Conservation (phyloP, 805 yeast species). For the Saccharomycopsis fodiens region DNA sequence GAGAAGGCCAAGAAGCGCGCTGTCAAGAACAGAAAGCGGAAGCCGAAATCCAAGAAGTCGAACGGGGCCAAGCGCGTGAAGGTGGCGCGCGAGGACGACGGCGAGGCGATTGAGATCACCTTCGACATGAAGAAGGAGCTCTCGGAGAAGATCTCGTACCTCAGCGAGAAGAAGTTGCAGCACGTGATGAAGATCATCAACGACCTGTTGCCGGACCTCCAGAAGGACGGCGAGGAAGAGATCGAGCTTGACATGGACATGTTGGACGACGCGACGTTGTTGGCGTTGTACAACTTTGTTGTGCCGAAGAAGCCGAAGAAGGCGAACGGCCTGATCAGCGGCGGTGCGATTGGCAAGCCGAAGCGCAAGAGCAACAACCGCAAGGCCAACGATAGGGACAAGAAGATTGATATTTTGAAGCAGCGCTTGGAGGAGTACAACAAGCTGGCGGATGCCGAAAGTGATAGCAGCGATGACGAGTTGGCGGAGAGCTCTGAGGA, state of each 20-base stretch:
- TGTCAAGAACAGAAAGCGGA: constrained; percentile 39
- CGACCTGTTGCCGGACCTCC: constrained; percentile 55
- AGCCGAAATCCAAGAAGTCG: constrained; percentile 30
- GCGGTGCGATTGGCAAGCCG: constrained; percentile 26
- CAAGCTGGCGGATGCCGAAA: constrained; percentile 26
- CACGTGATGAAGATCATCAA: constrained; percentile 80
- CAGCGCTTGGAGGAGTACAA: constrained; percentile 71
- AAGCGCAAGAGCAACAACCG: constrained; percentile 22
- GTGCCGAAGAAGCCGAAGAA: constrained; percentile 29
- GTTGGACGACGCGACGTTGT: constrained; percentile 73
- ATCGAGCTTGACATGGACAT: constrained; percentile 95
- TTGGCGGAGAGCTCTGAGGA: constrained; percentile 62
- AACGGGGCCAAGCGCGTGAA: constrained; percentile 15
- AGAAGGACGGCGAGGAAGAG: constrained; percentile 66
- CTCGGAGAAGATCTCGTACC: constrained; percentile 71
- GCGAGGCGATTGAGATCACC: constrained; percentile 36
- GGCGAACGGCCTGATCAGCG: constrained; percentile 31
- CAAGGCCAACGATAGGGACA: constrained; percentile 22
- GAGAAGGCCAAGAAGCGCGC: constrained; percentile 34
- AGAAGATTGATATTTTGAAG: constrained; percentile 64
- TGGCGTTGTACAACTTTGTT: constrained; percentile 79
- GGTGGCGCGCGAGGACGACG: constrained; percentile 24
- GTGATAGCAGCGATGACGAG: constrained; percentile 35
- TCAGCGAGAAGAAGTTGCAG: constrained; percentile 73
- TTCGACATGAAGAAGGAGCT: constrained; percentile 96